phyloP scores from a whole-genome alignment of 179 eudicot species.

The Nepenthes alata region DNA sequence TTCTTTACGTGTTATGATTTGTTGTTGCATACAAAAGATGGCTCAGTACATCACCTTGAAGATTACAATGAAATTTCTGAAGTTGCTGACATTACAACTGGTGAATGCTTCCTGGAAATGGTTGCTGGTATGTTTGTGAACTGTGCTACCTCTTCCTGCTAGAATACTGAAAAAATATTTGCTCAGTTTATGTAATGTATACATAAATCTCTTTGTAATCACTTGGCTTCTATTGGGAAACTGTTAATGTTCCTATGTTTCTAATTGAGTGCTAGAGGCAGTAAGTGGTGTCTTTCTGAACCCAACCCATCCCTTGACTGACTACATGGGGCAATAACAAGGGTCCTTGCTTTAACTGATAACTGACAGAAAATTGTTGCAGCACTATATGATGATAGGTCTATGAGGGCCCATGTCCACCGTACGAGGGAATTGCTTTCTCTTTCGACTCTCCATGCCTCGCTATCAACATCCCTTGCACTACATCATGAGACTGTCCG shows the following conservation, averaged over 20 bases:
- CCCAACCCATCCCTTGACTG: too few species aligned
- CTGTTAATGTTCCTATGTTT: background rate
- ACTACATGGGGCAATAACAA: background rate
- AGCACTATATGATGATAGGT: constrained; percentile 90
- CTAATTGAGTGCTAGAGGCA: background rate
- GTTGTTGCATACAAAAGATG: constrained; percentile 64
- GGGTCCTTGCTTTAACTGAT: background rate
- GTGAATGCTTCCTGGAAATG: constrained; percentile 85
- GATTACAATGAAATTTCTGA: constrained; percentile 93
- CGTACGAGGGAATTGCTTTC: constrained; percentile 92
- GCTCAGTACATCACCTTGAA: constrained; percentile 59
- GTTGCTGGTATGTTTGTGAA: constrained; percentile 53
- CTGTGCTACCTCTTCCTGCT: background rate
- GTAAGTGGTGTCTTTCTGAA: background rate
- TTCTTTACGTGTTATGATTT: constrained; percentile 86
- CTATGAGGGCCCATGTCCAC: constrained; percentile 89
- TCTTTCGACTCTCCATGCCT: constrained; percentile 71
- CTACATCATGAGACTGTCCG: constrained; percentile 61
- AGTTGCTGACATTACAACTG: constrained; percentile 80
- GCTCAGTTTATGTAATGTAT: too few species aligned
- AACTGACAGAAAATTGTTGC: constrained; percentile 14
- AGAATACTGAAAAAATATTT: too few species aligned
- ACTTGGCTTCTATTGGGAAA: background rate
- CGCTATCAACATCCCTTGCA: constrained; percentile 84
- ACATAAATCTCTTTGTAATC: background rate